Evolutionary conservation across 768 basidiomycete genomes (phyloP), one percentile per base, ranked within the genome.

Genomic region (Pisolithus tinctorius): DNA sequence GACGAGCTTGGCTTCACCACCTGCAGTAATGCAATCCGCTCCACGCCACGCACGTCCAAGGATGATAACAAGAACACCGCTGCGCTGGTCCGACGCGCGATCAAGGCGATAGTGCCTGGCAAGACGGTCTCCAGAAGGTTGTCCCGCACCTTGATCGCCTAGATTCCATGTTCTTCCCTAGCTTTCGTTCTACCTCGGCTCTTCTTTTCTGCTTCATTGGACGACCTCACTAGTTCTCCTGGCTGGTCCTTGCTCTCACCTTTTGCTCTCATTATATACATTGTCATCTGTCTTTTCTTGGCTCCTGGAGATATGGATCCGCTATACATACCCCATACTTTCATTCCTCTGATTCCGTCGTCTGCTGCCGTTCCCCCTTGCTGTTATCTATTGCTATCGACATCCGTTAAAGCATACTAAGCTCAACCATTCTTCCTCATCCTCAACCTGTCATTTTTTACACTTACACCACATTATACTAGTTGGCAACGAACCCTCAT

Each of bases 21-120:
- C 50, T 72, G 66, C 57, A 59, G 65, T 50, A 69, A 66, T 53
- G 61, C 61, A 43, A 59, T 41, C 34, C 55, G 51, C 49, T 60
- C 56, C 25, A 49, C 48, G 49, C 54, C 66, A 27, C 63, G 60
- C 14, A 57, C 60, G 20, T 67, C 60, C 41, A 77, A 71, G 59
- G 79, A 81, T 47, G 78, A 79, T 31, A 71, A 66, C 51, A 67
- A 53, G 26, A 72, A 74, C 49, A 72, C 73, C 11, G 72, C 77
- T 46, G 74, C 79, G 4, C 71, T 82, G 50, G 79, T 89, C 50
- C 78, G 80, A 37, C 82, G 83, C 44, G 88, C 88, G 11, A 74
- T 90, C 66, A 88, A 84, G 67, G 83, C 86, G 4, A 82, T 89
- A 64, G 84, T 84, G 52, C 82, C 85, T 43, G 78, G 77, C 36